Base-by-base conservation (phyloP, 2,329 filamentous ascomycete genomes). In the Pseudocercospora pini-densiflorae region DNA sequence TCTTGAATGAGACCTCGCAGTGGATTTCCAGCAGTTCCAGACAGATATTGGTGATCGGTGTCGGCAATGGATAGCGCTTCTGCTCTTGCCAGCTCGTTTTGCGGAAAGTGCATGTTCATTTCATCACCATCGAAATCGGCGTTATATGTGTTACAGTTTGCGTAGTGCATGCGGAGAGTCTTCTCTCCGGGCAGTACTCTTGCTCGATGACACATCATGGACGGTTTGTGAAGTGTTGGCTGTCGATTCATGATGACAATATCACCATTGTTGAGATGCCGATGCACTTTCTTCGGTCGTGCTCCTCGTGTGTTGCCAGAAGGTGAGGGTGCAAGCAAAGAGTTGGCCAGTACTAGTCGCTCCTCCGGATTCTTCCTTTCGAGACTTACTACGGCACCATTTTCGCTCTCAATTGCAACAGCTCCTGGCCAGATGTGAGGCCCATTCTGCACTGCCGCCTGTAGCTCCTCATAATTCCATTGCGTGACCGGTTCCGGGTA, bases 61-160 rank as follows among this genome's bases (percentile, higher is more conserved):
- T 98, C 94, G 43, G 95, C 95, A 74, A 99, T 90, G 72, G 93
- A 92, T 72, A 97, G 86, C 1, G 95, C 95, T 81, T 99, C 95
- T 1, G 94, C 92, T 72, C 95, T 87, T 16, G 95, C 95, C 70
- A 98, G 85, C 77, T 98, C 96, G 73, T 97, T 98, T 74, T 99
- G 95, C 1, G 95, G 95, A 76, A 99, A 98, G 81, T 99, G 95
- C 94, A 99, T 96, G 79, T 99, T 99, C 95, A 99, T 99, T 80
- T 99, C 95, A 77, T 99, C 95, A 79, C 95, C 95, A 76, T 99
- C 96, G 77, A 99, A 99, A 85, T 99, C 95, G 33, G 95, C 95
- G 74, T 99, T 99, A 85, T 99, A 99, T 0, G 95, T 97, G 77
- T 99, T 99, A 79, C 95, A 98, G 79, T 99, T 99, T 74, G 95